Base-by-base conservation (phyloP, 768 basidiomycete species). In the Coprinellus micaceus region DNA sequence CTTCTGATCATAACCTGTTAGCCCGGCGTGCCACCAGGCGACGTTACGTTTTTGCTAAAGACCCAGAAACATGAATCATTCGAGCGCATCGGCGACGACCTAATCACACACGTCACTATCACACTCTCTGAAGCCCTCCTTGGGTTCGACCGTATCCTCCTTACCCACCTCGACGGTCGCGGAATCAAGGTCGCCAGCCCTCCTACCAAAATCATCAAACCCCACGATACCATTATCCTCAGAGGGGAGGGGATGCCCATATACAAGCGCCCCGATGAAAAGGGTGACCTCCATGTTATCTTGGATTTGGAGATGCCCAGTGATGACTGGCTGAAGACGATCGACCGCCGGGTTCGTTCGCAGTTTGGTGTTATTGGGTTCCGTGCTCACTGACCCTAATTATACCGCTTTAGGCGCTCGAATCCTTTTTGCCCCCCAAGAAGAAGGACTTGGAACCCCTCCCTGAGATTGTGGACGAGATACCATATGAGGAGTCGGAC, bases 81-180 rank as follows among this genome's bases (percentile, higher is more conserved):
- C 66, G 88, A 90, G 63, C 85, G 92, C 36, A 85, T 87, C 11
- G 89, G 89, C 52, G 83, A 84, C 57, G 89, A 95, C 66, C 80
- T 99, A 29, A 76, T 90, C 37, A 85, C 91, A 2, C 84, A 82
- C 29, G 83, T 94, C 55, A 85, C 85, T 45, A 87, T 99, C 55
- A 95, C 93, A 0, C 77, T 98, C 26, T 95, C 94, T 10, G 96
- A 99, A 71, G 91, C 94, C 2, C 81, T 98, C 10, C 81, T 97
- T 52, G 96, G 96, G n/a, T 95, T 99, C 74, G 90, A 87, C 46
- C 84, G 96, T 25, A 87, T 98, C 59, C 73, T 97, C 22, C 75
- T 99, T 56, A 90, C 87, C 6, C 96, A 99, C 68, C 78, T 99
- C 28, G 96, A 99, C 66, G 94, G 94, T 10, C 84, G 94, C 13